phyloP scores from a whole-genome alignment of 768 basidiomycete species.

The Pulveroboletus sp. region DNA sequence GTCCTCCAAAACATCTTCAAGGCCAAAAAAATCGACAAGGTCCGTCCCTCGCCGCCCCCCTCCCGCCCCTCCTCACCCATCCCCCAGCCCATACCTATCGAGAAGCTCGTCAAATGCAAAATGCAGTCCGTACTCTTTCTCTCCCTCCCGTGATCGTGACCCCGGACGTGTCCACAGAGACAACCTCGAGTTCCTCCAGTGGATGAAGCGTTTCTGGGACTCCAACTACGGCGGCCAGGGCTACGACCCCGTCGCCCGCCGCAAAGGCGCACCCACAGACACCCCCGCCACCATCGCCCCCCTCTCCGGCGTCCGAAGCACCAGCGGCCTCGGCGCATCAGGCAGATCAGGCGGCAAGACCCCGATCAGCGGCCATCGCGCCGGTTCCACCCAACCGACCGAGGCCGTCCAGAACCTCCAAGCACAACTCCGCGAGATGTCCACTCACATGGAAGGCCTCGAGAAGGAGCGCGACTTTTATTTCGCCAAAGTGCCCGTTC shows the following conservation, averaged over 20 bases:
- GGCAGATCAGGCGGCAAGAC: constrained; percentile 65
- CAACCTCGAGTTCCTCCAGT: constrained; percentile 97
- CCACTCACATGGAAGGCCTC: constrained; percentile 76
- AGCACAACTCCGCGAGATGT: constrained; percentile 77
- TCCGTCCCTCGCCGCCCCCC: constrained; percentile 27
- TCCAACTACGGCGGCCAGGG: constrained; percentile 80
- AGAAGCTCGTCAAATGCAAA: constrained; percentile 93
- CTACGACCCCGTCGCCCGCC: constrained; percentile 81
- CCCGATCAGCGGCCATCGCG: constrained; percentile 63
- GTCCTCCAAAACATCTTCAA: constrained; percentile 93
- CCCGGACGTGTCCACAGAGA: constrained; percentile 49
- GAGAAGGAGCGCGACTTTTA: constrained; percentile 99
- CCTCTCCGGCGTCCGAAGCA: constrained; percentile 41
- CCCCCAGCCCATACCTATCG: constrained; percentile 86
- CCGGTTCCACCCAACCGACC: constrained; percentile 61
- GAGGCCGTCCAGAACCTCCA: constrained; percentile 68
- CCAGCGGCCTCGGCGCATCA: constrained; percentile 34
- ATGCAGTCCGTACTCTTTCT: constrained; percentile 75
- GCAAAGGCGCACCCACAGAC: constrained; percentile 74
- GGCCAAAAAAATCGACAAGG: constrained; percentile 92
- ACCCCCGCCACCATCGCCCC: constrained; percentile 78
- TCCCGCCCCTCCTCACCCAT: constrained; percentile 5
- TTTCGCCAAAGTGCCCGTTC: constrained; percentile 84
- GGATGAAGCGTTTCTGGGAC: constrained; percentile 97
- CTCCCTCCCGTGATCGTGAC: constrained; percentile 12